Evolutionary conservation across 495 filamentous ascomycete species (phyloP).

Genomic region (Aspergillus cristatus): DNA sequence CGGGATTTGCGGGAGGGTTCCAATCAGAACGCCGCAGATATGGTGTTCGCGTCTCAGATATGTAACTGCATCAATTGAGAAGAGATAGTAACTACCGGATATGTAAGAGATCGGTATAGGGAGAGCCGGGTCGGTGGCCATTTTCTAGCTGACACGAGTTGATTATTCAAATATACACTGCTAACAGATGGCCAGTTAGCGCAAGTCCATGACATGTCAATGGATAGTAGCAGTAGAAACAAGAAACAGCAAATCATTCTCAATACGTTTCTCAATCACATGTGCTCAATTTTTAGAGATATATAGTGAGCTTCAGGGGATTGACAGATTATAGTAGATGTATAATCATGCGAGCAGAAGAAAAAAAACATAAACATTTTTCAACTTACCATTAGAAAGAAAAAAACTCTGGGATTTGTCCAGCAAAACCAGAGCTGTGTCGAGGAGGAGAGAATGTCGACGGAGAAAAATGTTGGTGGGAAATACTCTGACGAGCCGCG

Average conservation of each 20-base stretch:
- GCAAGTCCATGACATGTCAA: constrained; percentile 4
- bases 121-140: constrained; percentile 32
- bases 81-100: constrained; percentile 75
- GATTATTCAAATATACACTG: constrained; percentile 2
- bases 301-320: constrained; percentile 59
- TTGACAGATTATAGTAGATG: constrained; percentile 75
- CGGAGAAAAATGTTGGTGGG: constrained; percentile 11
- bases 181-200: constrained; percentile 9
- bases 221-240: constrained; percentile 3
- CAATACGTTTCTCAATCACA: constrained; percentile 45
- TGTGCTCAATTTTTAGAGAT: constrained; percentile 34
- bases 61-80: constrained; percentile 73
- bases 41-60: constrained; percentile 71
- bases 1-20: constrained; percentile 80
- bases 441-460: constrained; percentile 8
- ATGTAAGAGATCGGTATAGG: constrained; percentile 79
- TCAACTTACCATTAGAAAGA: constrained; percentile 28
- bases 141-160: constrained; percentile 11
- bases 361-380: not conserved
- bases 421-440: constrained; percentile 27
- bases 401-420: constrained; percentile 19
- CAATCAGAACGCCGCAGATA: constrained; percentile 81
- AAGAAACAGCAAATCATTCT: constrained; percentile 28
- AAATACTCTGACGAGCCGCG: constrained; percentile 8
- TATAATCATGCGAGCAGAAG: constrained; percentile 57